Percentiles rank a stretch among this genome's conserved stretches.
Conservation (phyloP, 768 basidiomycete genomes). For the Podaxis rugospora region DNA sequence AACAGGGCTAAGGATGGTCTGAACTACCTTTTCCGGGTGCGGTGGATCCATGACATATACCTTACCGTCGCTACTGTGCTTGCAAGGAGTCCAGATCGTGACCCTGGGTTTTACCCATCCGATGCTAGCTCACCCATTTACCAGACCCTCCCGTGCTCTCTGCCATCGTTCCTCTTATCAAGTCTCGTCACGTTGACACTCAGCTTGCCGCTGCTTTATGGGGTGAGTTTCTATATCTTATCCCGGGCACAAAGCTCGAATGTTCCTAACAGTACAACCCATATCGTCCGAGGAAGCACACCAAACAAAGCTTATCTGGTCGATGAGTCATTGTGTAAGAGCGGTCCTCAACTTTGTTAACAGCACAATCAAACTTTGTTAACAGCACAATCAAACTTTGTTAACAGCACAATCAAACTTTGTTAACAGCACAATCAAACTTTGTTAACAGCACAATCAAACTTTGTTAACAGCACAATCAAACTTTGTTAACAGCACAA, state of each 20-base stretch:
- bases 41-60: conserved; percentile 14
- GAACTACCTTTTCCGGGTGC: conserved; percentile 57
- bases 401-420: no score
- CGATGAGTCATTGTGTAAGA: conserved; percentile 45
- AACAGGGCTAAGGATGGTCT: conserved; percentile 54
- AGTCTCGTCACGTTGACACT: conserved; percentile 54
- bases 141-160: conserved; percentile 36
- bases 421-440: no score
- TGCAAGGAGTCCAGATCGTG: conserved; percentile 35
- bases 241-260: neutral
- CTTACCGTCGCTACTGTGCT: conserved; percentile 42
- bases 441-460: no score
- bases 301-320: conserved; percentile 15
- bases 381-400: no score
- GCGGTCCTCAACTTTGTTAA: conserved; percentile 71
- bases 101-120: conserved; percentile 21
- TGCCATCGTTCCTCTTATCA: conserved; percentile 46
- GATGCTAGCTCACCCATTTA: neutral
- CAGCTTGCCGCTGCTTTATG: conserved; percentile 71
- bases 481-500: no score
- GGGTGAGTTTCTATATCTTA: conserved; percentile 30
- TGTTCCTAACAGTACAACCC: conserved; percentile 44
- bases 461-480: no score
- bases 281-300: conserved; percentile 51
- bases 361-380: conserved; percentile 52